Evolutionary conservation across 2,329 filamentous ascomycete genomes (phyloP).

Genomic region (Bisporella sp.): DNA sequence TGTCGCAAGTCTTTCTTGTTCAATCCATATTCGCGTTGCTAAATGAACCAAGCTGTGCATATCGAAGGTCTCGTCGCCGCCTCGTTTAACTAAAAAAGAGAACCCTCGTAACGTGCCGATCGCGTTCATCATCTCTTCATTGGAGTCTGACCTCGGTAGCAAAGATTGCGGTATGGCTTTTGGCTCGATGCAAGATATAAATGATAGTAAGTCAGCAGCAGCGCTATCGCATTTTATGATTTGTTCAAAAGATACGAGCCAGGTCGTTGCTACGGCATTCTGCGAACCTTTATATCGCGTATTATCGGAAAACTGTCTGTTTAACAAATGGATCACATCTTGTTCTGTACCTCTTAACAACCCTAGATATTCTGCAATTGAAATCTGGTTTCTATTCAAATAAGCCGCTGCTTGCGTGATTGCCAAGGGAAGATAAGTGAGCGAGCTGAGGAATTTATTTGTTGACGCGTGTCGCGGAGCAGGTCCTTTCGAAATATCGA

Average conservation of each 20-base stretch:
- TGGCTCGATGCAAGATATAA: slow-evolving; percentile 6
- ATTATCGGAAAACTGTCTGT: slow-evolving; percentile 1
- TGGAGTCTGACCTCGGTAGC: slow-evolving; percentile 1
- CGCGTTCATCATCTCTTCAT: slow-evolving; percentile 5
- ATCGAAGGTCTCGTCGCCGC: slow-evolving; percentile 6
- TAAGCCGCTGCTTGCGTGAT: slow-evolving; percentile 11
- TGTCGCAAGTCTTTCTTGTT: slow-evolving; percentile 2
- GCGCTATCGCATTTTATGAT: slow-evolving; percentile 3
- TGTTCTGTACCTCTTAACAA: slow-evolving; percentile 5
- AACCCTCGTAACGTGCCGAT: slow-evolving; percentile 7
- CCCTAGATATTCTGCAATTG: slow-evolving; percentile 4
- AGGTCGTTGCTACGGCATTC: slow-evolving; percentile 8
- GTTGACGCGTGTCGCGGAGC: background rate
- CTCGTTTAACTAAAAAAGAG: slow-evolving; percentile 4
- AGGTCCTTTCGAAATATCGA: background rate
- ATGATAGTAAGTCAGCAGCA: slow-evolving; percentile 3
- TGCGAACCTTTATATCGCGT: slow-evolving; percentile 5
- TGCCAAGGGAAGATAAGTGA: slow-evolving; percentile 10
- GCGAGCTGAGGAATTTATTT: slow-evolving; percentile 1
- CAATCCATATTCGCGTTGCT: slow-evolving; percentile 4
- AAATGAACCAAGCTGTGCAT: slow-evolving; percentile 9
- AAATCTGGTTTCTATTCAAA: slow-evolving; percentile 6
- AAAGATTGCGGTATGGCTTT: slow-evolving; percentile 8
- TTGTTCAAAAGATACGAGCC: slow-evolving; percentile 6
- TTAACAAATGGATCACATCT: slow-evolving; percentile 1